Percentiles rank a stretch among this genome's conserved stretches.
These are phyloP conservation scores for Penicillium cataractarum DNA, from an alignment of 495 filamentous ascomycete genomes.

Conservation along the genomic window DNA sequence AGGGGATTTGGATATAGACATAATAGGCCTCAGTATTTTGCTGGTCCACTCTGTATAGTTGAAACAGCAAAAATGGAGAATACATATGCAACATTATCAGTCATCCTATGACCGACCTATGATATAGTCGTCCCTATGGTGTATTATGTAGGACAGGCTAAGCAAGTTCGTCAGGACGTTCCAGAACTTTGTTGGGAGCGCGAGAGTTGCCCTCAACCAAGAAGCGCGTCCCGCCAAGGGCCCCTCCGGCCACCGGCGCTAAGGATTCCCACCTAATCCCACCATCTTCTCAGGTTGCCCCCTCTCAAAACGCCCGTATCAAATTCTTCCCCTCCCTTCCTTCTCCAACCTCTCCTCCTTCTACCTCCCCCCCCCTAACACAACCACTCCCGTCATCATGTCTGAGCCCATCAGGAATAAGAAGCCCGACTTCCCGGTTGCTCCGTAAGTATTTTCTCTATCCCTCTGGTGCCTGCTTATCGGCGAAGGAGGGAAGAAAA, in stretches of 20 bases:
- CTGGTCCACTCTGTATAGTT: background rate
- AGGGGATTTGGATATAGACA: background rate
- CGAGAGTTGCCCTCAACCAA: constrained; percentile 42
- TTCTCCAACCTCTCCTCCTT: constrained; percentile 28
- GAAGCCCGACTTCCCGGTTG: constrained; percentile 77
- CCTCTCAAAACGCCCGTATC: constrained; percentile 41
- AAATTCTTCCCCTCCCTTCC: constrained; percentile 43
- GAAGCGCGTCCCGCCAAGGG: constrained; percentile 50
- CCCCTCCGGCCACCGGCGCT: constrained; percentile 52
- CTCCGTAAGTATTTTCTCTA: constrained; percentile 67
- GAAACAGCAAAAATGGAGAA: background rate
- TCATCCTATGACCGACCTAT: background rate
- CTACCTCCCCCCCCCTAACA: constrained; percentile 18
- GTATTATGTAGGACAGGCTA: background rate
- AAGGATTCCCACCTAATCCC: constrained; percentile 37
- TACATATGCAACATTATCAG: background rate
- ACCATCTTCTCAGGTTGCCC: constrained; percentile 51
- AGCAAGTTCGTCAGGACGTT: background rate
- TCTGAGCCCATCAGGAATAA: constrained; percentile 91
- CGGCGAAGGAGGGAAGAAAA: constrained; percentile 10
- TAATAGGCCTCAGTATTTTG: background rate
- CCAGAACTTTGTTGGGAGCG: constrained; percentile 44
- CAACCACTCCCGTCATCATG: constrained; percentile 55
- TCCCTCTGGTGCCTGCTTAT: constrained; percentile 23
- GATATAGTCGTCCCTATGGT: background rate